Conservation (phyloP, 23 red algal species). For the Gracilariopsis chorda region DNA sequence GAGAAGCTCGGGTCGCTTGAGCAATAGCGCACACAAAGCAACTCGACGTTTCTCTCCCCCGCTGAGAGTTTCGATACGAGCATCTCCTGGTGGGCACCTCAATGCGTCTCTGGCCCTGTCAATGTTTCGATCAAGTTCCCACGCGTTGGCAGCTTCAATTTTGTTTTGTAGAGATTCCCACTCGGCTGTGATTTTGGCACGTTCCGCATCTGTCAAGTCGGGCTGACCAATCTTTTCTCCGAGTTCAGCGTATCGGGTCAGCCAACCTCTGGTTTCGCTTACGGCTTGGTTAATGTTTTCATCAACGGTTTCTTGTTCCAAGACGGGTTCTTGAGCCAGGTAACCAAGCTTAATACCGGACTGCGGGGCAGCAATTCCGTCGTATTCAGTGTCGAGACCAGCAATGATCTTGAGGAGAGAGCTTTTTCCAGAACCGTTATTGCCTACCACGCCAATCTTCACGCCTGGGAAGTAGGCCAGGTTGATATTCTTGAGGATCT, state of each 20-base stretch:
- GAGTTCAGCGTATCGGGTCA: conserved; percentile 61
- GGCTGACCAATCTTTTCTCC: conserved; percentile 46
- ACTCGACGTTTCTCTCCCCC: conserved; percentile 87
- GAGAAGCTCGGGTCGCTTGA: conserved; percentile 78
- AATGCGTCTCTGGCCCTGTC: conserved; percentile 81
- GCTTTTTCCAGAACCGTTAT: conserved; percentile 86
- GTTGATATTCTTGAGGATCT: conserved; percentile 89
- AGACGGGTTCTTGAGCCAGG: conserved; percentile 84
- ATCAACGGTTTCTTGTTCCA: conserved; percentile 77
- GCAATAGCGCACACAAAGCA: conserved; percentile 71
- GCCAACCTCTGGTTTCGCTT: conserved; percentile 9
- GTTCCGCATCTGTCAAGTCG: conserved; percentile 7
- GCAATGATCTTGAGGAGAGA: conserved; percentile 86
- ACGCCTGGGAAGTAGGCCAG: conserved; percentile 91
- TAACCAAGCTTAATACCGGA: conserved; percentile 65
- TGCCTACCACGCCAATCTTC: conserved; percentile 90
- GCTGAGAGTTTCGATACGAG: conserved; percentile 63
- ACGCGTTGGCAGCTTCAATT: conserved; percentile 87
- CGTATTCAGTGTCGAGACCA: conserved; percentile 86
- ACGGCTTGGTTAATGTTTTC: conserved; percentile 79
- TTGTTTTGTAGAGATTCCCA: conserved; percentile 69
- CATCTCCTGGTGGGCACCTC: conserved; percentile 80
- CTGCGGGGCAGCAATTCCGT: conserved; percentile 83
- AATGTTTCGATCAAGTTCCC: conserved; percentile 84
- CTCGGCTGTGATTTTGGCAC: conserved; percentile 62